Evolutionary conservation across 1,284 basidiomycete species (phyloP).

Genomic region (Exobasidium cylindrosporum): DNA sequence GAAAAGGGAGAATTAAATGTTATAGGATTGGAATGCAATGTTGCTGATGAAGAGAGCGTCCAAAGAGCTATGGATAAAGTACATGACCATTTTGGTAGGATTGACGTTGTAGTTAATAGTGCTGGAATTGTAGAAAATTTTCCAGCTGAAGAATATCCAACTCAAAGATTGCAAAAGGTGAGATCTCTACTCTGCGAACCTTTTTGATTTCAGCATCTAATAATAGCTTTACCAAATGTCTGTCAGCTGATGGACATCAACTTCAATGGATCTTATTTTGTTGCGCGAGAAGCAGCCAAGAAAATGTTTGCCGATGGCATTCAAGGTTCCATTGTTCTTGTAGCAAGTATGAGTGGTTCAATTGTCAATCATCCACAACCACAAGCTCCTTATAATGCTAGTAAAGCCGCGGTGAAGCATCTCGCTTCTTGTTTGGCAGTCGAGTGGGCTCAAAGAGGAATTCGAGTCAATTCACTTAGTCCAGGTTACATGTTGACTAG

Average conservation of each 20-base stretch:
- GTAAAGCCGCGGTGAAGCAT: slow-evolving; percentile 73
- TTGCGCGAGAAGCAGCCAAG: slow-evolving; percentile 83
- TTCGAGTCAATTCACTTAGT: slow-evolving; percentile 68
- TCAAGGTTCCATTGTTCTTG: slow-evolving; percentile 76
- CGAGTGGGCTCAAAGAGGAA: slow-evolving; percentile 81
- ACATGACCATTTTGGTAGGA: slow-evolving; percentile 68
- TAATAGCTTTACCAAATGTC: background rate
- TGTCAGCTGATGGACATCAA: slow-evolving; percentile 77
- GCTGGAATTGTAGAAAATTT: slow-evolving; percentile 87
- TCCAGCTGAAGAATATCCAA: slow-evolving; percentile 72
- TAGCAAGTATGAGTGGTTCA: slow-evolving; percentile 81
- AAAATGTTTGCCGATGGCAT: slow-evolving; percentile 61
- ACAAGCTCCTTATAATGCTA: slow-evolving; percentile 95
- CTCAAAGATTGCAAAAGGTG: slow-evolving; percentile 57
- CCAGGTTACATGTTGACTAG: slow-evolving; percentile 66
- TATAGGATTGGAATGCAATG: slow-evolving; percentile 80
- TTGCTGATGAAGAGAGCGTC: slow-evolving; percentile 67
- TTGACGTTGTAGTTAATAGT: slow-evolving; percentile 62
- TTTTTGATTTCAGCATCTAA: background rate
- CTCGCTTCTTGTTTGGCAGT: slow-evolving; percentile 81
- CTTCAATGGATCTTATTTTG: slow-evolving; percentile 78
- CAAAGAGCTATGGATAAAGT: slow-evolving; percentile 28
- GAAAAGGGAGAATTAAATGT: slow-evolving; percentile 67
- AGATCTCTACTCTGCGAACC: too few species aligned
- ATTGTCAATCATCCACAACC: slow-evolving; percentile 70